Percentiles rank a stretch among this genome's conserved stretches.
phyloP scores from a whole-genome alignment of 225 moss, liverwort and hornwort genomes.

The Physcomitrium patens region DNA sequence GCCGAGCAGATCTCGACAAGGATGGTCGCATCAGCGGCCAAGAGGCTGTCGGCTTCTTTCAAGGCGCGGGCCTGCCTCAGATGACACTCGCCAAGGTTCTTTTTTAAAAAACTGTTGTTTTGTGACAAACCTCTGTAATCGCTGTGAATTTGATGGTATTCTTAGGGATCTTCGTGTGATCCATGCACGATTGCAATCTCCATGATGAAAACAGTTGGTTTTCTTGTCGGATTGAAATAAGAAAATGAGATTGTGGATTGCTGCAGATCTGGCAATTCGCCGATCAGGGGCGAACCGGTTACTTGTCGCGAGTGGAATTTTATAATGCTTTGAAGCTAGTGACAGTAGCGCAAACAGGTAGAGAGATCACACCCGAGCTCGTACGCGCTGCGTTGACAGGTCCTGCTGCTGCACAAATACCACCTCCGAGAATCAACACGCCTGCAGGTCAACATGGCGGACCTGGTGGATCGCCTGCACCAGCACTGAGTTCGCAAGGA shows the following conservation, averaged over 20 bases:
- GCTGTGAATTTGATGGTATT: not conserved
- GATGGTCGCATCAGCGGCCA: constrained; percentile 95
- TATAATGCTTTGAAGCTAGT: constrained; percentile 98
- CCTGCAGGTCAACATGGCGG: constrained; percentile 42
- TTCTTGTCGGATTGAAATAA: constrained; percentile 9
- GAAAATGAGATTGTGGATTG: constrained; percentile 12
- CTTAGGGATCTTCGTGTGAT: not conserved
- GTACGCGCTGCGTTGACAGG: constrained; percentile 88
- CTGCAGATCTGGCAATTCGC: constrained; percentile 98
- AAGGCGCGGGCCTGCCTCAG: constrained; percentile 92
- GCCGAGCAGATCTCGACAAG: constrained; percentile 89
- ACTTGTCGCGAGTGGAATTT: constrained; percentile 81
- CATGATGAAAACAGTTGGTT: not conserved
- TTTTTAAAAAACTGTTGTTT: not conserved
- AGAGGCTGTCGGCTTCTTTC: constrained; percentile 94
- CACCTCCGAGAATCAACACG: constrained; percentile 75
- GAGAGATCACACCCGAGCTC: constrained; percentile 92
- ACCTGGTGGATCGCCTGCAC: constrained; percentile 25
- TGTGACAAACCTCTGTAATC: not conserved
- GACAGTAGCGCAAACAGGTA: constrained; percentile 90
- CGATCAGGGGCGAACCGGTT: constrained; percentile 86
- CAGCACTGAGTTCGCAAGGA: constrained; percentile 30
- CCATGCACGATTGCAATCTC: not conserved
- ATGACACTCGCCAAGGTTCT: constrained; percentile 91
- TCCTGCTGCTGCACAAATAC: constrained; percentile 94